phyloP scores from a whole-genome alignment of 164 flowering plant species.

The Magnolia officinalis region DNA sequence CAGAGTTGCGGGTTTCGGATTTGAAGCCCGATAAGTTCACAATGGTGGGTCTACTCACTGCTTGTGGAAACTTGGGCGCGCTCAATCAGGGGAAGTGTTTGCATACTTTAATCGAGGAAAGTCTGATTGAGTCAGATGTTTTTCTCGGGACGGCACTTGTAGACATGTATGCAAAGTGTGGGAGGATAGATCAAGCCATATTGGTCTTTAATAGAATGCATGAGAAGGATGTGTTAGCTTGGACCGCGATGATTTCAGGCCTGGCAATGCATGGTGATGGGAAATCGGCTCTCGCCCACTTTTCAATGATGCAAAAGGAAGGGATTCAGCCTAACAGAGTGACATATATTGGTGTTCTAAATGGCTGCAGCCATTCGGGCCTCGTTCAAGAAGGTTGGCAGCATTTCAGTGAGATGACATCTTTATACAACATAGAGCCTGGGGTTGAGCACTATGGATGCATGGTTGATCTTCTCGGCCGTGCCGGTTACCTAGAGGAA shows the following conservation, averaged over 20 bases:
- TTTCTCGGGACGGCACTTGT: constrained; percentile 38
- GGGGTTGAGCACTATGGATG: constrained; percentile 8
- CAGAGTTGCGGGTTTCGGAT: constrained; percentile 19
- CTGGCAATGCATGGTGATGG: constrained; percentile 10
- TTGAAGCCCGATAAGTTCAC: constrained; percentile 28
- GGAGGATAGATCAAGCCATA: constrained; percentile 23
- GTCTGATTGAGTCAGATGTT: constrained; percentile 22
- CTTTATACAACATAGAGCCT: constrained; percentile 7
- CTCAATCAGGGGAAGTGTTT: constrained; percentile 32
- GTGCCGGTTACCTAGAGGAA: not conserved
- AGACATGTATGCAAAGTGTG: constrained; percentile 92
- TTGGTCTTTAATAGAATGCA: constrained; percentile 4
- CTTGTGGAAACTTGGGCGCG: constrained; percentile 36
- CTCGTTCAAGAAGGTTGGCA: constrained; percentile 9
- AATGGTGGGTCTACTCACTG: constrained; percentile 31
- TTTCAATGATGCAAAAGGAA: constrained; percentile 9
- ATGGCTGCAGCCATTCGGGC: constrained; percentile 12
- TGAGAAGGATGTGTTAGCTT: constrained; percentile 13
- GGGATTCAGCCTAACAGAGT: constrained; percentile 4
- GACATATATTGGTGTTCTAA: constrained; percentile 5
- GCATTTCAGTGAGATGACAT: constrained; percentile 14
- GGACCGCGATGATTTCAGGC: constrained; percentile 11
- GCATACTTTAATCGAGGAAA: constrained; percentile 24
- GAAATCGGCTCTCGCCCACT: constrained; percentile 6
- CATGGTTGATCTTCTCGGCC: constrained; percentile 6